A percentile compares a stretch with the other conserved stretches of the same genome.
These are phyloP conservation scores for Tieghemostelium lacteum DNA, from an alignment of 78 protist genomes.

Conservation along the genomic window DNA sequence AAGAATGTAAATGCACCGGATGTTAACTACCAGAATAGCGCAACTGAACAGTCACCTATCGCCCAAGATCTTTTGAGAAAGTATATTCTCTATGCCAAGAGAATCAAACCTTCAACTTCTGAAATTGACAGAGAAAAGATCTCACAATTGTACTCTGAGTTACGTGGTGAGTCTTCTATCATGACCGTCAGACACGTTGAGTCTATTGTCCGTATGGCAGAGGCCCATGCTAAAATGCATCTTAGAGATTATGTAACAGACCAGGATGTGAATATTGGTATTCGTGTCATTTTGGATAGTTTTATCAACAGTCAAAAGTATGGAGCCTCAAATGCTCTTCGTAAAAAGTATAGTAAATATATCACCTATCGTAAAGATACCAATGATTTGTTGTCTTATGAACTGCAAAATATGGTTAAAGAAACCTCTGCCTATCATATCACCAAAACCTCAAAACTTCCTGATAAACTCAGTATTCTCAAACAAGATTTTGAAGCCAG, in stretches of 20 bases:
- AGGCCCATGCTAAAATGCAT: constrained; percentile 98
- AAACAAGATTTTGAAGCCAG: constrained; percentile 61
- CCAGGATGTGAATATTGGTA: constrained; percentile 96
- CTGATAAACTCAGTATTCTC: constrained; percentile 4
- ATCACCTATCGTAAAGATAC: constrained; percentile 83
- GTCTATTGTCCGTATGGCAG: constrained; percentile 94
- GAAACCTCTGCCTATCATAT: constrained; percentile 12
- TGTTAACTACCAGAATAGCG: constrained; percentile 1
- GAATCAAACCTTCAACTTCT: constrained; percentile 67
- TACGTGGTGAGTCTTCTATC: constrained; percentile 92
- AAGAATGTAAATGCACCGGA: background rate
- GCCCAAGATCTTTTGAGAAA: constrained; percentile 94
- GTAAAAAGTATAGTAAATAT: constrained; percentile 75
- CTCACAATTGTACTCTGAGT: constrained; percentile 90
- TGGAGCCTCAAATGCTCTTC: constrained; percentile 53
- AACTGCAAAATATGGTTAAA: constrained; percentile 32
- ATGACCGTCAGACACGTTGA: constrained; percentile 98
- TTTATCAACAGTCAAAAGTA: constrained; percentile 94
- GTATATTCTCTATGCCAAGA: constrained; percentile 89
- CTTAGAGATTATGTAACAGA: constrained; percentile 91
- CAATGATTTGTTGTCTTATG: constrained; percentile 87
- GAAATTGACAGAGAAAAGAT: constrained; percentile 84
- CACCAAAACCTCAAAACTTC: background rate
- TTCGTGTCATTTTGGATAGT: constrained; percentile 90
- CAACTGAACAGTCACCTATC: constrained; percentile 75